Conservation (phyloP, 1,284 basidiomycete species). For the Ceratobasidium sp. region DNA sequence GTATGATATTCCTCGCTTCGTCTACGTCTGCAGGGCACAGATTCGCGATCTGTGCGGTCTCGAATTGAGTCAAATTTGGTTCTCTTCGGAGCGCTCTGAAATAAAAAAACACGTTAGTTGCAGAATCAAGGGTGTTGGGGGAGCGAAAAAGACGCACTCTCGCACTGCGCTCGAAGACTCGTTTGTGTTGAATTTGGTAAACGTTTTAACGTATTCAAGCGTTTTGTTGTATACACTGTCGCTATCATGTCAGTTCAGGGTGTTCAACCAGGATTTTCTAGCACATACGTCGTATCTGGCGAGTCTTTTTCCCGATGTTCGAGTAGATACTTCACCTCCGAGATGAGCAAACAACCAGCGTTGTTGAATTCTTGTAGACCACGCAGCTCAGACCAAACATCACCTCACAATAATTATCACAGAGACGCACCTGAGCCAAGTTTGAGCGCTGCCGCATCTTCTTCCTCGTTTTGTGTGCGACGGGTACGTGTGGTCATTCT, state of each 20-base stretch:
- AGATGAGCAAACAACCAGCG: slow-evolving; percentile 87
- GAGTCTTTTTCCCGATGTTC: slow-evolving; percentile 80
- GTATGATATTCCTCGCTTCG: slow-evolving; percentile 89
- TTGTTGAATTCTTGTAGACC: slow-evolving; percentile 84
- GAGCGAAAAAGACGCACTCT: slow-evolving; percentile 65
- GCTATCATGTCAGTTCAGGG: background rate
- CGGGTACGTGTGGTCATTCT: slow-evolving; percentile 34
- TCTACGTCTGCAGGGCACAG: slow-evolving; percentile 86
- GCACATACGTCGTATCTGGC: slow-evolving; percentile 77
- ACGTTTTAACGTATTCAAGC: slow-evolving; percentile 88
- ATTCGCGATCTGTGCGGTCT: slow-evolving; percentile 92
- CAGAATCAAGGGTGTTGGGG: background rate
- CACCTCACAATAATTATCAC: no score
- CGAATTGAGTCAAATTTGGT: slow-evolving; percentile 82
- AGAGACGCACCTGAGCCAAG: slow-evolving; percentile 39
- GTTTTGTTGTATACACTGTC: slow-evolving; percentile 92
- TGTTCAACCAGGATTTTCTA: background rate
- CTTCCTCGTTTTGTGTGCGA: slow-evolving; percentile 41
- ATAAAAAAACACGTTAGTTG: slow-evolving; percentile 41
- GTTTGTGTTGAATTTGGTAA: slow-evolving; percentile 87
- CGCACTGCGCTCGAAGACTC: slow-evolving; percentile 87
- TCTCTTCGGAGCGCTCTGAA: slow-evolving; percentile 74
- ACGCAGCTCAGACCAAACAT: no score
- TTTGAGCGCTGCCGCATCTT: slow-evolving; percentile 43
- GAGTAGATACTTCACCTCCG: slow-evolving; percentile 88